Conservation (phyloP, 1,284 basidiomycete genomes). For the Wolfiporia cocos region DNA sequence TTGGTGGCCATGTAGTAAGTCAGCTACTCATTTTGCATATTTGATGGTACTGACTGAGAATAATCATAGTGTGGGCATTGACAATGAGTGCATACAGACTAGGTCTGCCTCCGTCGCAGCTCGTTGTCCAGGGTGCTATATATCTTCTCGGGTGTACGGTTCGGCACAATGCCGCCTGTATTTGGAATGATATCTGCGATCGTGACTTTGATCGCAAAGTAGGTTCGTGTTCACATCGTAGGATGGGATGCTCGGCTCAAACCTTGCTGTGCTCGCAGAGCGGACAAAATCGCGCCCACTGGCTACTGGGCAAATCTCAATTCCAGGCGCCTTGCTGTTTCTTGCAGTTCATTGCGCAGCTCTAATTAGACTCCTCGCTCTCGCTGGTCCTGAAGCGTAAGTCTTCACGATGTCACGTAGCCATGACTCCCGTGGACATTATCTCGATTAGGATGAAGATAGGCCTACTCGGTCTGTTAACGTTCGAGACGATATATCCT, state of each 20-base stretch:
- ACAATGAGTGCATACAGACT: constrained; percentile 20
- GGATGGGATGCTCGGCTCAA: no score
- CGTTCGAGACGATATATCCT: constrained; percentile 15
- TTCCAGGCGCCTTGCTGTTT: constrained; percentile 2
- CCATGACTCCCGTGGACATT: background rate
- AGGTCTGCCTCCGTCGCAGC: constrained; percentile 8
- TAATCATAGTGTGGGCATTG: constrained; percentile 18
- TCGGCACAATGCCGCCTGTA: constrained; percentile 26
- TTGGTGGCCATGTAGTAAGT: constrained; percentile 28
- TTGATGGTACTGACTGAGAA: background rate
- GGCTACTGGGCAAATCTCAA: constrained; percentile 5
- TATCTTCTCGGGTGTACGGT: constrained; percentile 22
- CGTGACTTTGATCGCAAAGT: constrained; percentile 34
- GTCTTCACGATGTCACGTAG: no score
- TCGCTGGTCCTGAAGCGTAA: constrained; percentile 13
- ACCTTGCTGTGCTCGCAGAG: no score
- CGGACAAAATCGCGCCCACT: constrained; percentile 15
- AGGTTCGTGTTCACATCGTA: constrained; percentile 9
- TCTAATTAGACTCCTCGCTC: constrained; percentile 9
- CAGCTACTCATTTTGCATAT: background rate
- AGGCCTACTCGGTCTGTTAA: constrained; percentile 6
- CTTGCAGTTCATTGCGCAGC: constrained; percentile 1
- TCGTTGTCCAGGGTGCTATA: constrained; percentile 14
- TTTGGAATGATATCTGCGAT: constrained; percentile 35
- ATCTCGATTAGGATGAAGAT: constrained; percentile 3